Conservation (phyloP, 2,329 filamentous ascomycete species). For the Xylaria hypoxylon region DNA sequence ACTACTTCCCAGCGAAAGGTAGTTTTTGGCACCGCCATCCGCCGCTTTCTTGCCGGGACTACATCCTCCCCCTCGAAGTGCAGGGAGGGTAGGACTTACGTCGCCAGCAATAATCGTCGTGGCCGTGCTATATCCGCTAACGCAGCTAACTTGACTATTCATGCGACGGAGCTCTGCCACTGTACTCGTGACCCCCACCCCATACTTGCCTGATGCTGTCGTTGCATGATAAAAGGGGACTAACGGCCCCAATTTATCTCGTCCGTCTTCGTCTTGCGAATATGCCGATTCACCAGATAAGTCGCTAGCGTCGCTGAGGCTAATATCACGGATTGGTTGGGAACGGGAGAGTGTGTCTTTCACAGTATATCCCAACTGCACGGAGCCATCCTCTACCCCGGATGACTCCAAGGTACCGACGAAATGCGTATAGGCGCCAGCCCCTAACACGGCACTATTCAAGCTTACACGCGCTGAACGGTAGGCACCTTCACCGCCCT, state of each 20-base stretch:
- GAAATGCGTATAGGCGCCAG: slow-evolving; percentile 9
- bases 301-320: slow-evolving; percentile 18
- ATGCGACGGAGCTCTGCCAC: slow-evolving; percentile 67
- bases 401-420: background rate
- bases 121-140: slow-evolving; percentile 58
- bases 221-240: slow-evolving; percentile 3
- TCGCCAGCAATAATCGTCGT: slow-evolving; percentile 44
- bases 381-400: background rate
- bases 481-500: background rate
- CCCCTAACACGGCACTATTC: slow-evolving; percentile 6
- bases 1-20: slow-evolving; percentile 58
- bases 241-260: slow-evolving; percentile 33
- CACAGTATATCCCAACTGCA: background rate
- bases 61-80: slow-evolving; percentile 55
- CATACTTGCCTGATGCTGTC: slow-evolving; percentile 28
- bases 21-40: slow-evolving; percentile 58
- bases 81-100: slow-evolving; percentile 55
- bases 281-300: slow-evolving; percentile 33
- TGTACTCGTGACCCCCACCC: slow-evolving; percentile 54
- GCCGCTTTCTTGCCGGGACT: slow-evolving; percentile 51
- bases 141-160: slow-evolving; percentile 64
- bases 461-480: background rate
- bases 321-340: slow-evolving; percentile 26
- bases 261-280: slow-evolving; percentile 38
- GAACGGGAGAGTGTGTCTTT: slow-evolving; percentile 8